Base-by-base conservation (phyloP, 75 land plant species). In the Cupressus sempervirens region DNA sequence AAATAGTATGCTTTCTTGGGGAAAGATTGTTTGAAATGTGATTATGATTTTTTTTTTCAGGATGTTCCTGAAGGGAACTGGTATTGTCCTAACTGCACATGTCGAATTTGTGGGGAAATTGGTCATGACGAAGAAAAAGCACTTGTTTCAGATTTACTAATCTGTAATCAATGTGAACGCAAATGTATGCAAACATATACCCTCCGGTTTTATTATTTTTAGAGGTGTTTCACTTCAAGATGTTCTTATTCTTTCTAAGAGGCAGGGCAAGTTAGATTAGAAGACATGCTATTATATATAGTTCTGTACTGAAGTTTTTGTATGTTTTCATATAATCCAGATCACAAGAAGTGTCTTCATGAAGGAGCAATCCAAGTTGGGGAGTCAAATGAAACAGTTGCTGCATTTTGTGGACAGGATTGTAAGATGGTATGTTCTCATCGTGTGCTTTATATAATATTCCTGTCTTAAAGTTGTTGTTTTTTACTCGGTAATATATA, bases 61-160 rank as follows among this genome's bases (percentile, higher is more conserved):
- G 93, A 89, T 43, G 90, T 97, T 76, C 99, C 99, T 23, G 92
- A 93, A 75, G 99, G 94, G 16, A 92, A 89, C 46, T 98, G 99
- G 99, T 98, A 90, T 76, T 98, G 99, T 88, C 89, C 91, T 23
- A 89, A 90, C 68, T 98, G 99, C 84, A 87, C 88, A 34, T 98
- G 99, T 88, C 84, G 88, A 62, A 93, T 89, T 76, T 98, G 99
- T 90, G 95, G 94, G 52, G 68, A 76, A 80, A 81, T 85, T 38
- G 90, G 89, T 52, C 85, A 86, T 84, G 91, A 82, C 35, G 85
- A 87, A 82, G 88, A 84, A 16, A 50, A 36, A 48, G 88, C 86
- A 83, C 86, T 84, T 70, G 80, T 86, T 32, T 76, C 54, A 30
- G 41, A 73, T 68, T 86, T 84, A 8, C 85, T 93, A 12, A 88